Conservation (phyloP, 306 rosid species). For the Rosa lucieae region DNA sequence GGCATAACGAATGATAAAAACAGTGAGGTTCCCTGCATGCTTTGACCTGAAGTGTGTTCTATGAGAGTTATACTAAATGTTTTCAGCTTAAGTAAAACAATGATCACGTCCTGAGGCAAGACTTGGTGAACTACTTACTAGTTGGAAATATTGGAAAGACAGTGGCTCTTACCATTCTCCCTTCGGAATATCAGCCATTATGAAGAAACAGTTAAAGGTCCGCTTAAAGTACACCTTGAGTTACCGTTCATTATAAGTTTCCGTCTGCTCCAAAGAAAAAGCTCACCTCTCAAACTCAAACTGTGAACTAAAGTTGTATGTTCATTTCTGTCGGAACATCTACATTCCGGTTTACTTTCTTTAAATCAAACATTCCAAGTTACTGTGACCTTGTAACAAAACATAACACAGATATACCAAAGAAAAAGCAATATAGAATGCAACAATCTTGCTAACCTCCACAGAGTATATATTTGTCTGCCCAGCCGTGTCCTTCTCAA, state of each 20-base stretch:
- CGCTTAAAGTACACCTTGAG: neutral
- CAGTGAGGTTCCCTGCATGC: neutral
- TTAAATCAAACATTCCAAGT: neutral
- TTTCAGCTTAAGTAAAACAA: neutral
- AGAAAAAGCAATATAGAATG: neutral
- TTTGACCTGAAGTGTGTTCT: neutral
- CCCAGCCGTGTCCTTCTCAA: slow-evolving; percentile 98
- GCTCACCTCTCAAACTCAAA: neutral
- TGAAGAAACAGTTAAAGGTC: neutral
- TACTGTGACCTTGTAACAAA: neutral
- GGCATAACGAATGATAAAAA: neutral
- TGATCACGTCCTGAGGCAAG: neutral
- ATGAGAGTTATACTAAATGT: too few species aligned
- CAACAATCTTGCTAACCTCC: slow-evolving; percentile 45
- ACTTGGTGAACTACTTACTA: neutral
- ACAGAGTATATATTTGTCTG: slow-evolving; percentile 94
- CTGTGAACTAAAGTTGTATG: neutral
- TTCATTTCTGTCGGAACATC: neutral
- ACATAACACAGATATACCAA: neutral
- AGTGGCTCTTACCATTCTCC: neutral
- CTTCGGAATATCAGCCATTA: neutral
- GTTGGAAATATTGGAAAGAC: neutral
- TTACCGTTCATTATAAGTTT: neutral
- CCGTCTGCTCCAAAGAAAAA: neutral
- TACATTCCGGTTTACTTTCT: neutral